Conservation (phyloP, 148 eudicot genomes). For the Rheum nobile region DNA sequence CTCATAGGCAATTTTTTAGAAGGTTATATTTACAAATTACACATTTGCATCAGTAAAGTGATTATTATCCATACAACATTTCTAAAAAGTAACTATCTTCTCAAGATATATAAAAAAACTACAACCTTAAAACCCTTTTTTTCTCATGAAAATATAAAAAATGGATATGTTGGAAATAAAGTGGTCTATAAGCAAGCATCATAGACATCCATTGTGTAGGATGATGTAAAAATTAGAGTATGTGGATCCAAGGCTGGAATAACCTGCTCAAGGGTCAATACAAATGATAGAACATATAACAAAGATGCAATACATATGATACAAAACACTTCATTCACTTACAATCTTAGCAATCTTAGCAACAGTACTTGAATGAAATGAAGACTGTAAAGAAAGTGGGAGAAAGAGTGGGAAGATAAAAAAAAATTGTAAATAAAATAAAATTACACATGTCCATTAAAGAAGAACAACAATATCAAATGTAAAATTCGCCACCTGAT, state of each 20-base stretch:
- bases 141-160: neutral
- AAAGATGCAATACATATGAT: neutral
- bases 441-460: no score
- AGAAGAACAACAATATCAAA: no score
- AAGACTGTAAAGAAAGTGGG: no score
- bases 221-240: constrained; percentile 92
- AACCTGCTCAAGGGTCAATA: constrained; percentile 44
- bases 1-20: no score
- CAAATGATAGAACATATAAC: neutral
- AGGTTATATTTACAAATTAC: neutral
- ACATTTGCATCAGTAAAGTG: neutral
- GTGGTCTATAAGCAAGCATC: neutral
- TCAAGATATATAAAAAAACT: neutral
- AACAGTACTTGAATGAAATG: no score
- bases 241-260: constrained; percentile 82
- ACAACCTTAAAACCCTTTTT: neutral
- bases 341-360: neutral
- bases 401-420: no score
- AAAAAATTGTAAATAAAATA: no score
- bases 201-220: constrained; percentile 95
- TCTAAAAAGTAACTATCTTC: neutral
- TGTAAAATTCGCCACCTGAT: no score
- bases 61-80: neutral
- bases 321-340: neutral
- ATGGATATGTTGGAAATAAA: neutral